Percentiles rank a stretch among this genome's conserved stretches.
Evolutionary conservation across 73 alveolate species (phyloP).

Genomic region (Stentor roeselii): DNA sequence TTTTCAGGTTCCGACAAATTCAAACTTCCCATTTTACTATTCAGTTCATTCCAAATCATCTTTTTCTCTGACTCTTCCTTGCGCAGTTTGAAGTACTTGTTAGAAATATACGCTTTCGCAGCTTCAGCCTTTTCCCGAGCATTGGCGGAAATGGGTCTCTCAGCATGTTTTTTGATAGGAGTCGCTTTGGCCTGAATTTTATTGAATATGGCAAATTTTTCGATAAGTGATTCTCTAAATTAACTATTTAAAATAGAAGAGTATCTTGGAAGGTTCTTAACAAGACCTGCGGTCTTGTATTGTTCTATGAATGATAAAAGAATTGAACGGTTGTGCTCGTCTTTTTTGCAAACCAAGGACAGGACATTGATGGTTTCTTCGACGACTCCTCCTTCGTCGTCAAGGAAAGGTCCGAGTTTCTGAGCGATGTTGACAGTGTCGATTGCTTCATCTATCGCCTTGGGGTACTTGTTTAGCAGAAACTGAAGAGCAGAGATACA

Average conservation of each 20-base stretch:
- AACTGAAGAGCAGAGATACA: constrained; percentile 66
- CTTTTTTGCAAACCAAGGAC: constrained; percentile 60
- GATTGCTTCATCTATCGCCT: constrained; percentile 76
- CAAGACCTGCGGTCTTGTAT: too few relatives aligned
- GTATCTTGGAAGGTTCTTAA: too few relatives aligned
- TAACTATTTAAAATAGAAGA: too few relatives aligned
- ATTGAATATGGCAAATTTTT: too few relatives aligned
- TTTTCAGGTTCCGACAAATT: constrained; percentile 48
- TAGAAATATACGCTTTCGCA: constrained; percentile 49
- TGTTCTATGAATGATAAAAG: constrained; percentile 56
- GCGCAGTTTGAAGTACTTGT: constrained; percentile 38
- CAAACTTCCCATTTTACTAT: constrained; percentile 47
- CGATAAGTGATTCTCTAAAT: too few relatives aligned
- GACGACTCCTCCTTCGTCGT: constrained; percentile 50
- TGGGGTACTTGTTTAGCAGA: constrained; percentile 71
- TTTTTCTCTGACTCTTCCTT: constrained; percentile 43
- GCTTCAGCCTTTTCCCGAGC: constrained; percentile 45
- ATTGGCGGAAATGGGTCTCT: too few relatives aligned
- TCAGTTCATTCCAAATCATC: constrained; percentile 59
- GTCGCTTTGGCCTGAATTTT: too few relatives aligned
- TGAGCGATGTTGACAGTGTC: constrained; percentile 82
- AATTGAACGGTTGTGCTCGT: constrained; percentile 60
- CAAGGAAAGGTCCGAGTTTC: constrained; percentile 81
- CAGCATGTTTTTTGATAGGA: too few relatives aligned
- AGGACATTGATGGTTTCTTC: constrained; percentile 62